Evolutionary conservation across 2,329 filamentous ascomycete genomes (phyloP).

Genomic region (Zymoseptoria pseudotritici): DNA sequence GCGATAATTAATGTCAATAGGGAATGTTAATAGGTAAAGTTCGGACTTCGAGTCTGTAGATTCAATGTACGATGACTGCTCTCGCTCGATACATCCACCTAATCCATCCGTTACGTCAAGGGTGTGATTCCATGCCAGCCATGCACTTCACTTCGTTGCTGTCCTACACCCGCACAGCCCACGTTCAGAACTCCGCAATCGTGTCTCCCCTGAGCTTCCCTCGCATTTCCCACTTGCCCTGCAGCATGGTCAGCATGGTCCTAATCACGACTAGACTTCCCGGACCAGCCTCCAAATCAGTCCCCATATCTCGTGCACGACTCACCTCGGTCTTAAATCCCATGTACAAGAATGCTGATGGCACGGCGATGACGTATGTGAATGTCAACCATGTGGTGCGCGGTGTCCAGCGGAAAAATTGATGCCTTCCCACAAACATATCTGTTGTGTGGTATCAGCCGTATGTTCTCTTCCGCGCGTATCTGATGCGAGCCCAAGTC

Average conservation of each 20-base stretch:
- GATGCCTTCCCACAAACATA: slow-evolving; percentile 77
- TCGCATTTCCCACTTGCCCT: slow-evolving; percentile 82
- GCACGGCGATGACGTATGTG: slow-evolving; percentile 67
- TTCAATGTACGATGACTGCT: no score
- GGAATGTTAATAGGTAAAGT: no score
- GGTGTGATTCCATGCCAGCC: no score
- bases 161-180: no score
- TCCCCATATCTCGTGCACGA: slow-evolving; percentile 19
- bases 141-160: no score
- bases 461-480: background rate
- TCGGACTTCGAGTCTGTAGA: no score
- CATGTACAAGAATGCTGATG: slow-evolving; percentile 60
- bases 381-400: slow-evolving; percentile 74
- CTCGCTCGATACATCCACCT: no score
- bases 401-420: slow-evolving; percentile 91
- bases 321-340: slow-evolving; percentile 82
- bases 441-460: slow-evolving; percentile 44
- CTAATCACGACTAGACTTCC: no score
- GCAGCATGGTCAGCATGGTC: slow-evolving; percentile 13
- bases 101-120: no score
- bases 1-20: background rate
- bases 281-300: no score
- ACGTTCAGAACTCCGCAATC: slow-evolving; percentile 63
- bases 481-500: background rate
- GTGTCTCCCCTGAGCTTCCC: slow-evolving; percentile 84